Base-by-base conservation (phyloP, 371 early-diverging fungal genomes). In the Quaeritorhiza haematococci region DNA sequence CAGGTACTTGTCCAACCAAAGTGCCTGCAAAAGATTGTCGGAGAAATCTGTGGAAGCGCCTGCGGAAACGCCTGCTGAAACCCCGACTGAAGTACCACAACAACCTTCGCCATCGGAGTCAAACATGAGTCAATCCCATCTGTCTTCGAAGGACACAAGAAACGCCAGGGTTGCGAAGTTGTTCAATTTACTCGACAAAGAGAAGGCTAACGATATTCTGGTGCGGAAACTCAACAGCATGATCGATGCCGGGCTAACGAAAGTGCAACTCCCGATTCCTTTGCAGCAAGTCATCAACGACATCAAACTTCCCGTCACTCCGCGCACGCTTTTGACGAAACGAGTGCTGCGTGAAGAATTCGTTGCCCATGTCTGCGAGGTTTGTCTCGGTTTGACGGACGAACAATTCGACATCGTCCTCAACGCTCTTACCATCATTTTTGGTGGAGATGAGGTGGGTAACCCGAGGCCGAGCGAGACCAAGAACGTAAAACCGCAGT, bases 241-340 rank as follows among this genome's bases (percentile, higher is more conserved):
- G 54, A 52, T 32, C 63, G 72, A 3, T 38, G 10, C 19, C 13
- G 38, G 10, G 38, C 38, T 38, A 13, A 19, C 13, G 38, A 19
- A 38, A 19, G 19, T 38, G 38, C 13, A 19, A 13, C 13, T 38
- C 38, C 13, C 13, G 13, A 13, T 13, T 38, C 13, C 13, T 38
- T 13, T 38, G 38, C 38, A 13, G 38, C 13, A 38, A 13, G 38
- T 38, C 13, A 13, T 38, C 19, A 19, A 13, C 13, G 13, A 19
- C 13, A 13, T 13, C 38, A 38, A 38, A 19, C 19, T 38, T 19
- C 38, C 38, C 19, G 38, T 38, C 13, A 38, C 19, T 13, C 13
- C 38, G 38, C 38, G 38, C 13, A 38, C 38, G 38, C 19, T 38
- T 13, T 13, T 38, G 38, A 38, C 38, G 38, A 38, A 38, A 19